Base-by-base conservation (phyloP, 495 filamentous ascomycete genomes). In the Penicillium macrosclerotiorum region DNA sequence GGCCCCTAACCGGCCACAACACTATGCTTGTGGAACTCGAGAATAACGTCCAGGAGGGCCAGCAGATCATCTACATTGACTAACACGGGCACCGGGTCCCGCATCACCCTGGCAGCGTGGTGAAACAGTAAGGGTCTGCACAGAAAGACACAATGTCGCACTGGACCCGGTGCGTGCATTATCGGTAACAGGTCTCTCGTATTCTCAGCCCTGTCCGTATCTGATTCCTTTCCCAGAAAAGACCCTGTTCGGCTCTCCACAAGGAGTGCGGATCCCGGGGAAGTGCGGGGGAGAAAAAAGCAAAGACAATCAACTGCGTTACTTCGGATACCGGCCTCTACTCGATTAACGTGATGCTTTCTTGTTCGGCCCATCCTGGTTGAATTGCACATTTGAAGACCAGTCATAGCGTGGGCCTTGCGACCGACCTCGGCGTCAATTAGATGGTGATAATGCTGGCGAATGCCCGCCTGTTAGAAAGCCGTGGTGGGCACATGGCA, bases 81-180 rank as follows among this genome's bases (percentile, higher is more conserved):
- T 63, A 67, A 24, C 57, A 67, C 30, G 55, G 55, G 8, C 52
- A 63, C 37, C 46, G 43, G 30, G 57, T 65, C 8, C 54, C 55
- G 22, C 59, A 65, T 42, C 55, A 58, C 36, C 63, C 56, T 9
- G 45, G 20, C 17, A 53, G 54, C 5, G 30, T 58, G 25, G 47
- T 53, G 34, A 57, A 62, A 46, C 30, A 45, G 13, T 42, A 44
- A 19, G 19, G 25, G 5, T 8, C 20, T n/a, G 0, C 7, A 18
- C 16, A 1, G 20, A 11, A 22, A 9, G 9, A 7, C n/a, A 16
- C 0, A 4, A 41, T 25, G 18, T 12, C 12, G 6, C 12, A 9
- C 11, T 12, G 5, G 20, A 24, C n/a, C 41, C 13, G 30, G 8
- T 13, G 7, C n/a, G n/a, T n/a, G n/a, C n/a, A n/a, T n/a, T n/a